Percentiles rank a stretch among this genome's conserved stretches.
Evolutionary conservation across 768 basidiomycete genomes (phyloP).

Genomic region (Daedalea quercina): DNA sequence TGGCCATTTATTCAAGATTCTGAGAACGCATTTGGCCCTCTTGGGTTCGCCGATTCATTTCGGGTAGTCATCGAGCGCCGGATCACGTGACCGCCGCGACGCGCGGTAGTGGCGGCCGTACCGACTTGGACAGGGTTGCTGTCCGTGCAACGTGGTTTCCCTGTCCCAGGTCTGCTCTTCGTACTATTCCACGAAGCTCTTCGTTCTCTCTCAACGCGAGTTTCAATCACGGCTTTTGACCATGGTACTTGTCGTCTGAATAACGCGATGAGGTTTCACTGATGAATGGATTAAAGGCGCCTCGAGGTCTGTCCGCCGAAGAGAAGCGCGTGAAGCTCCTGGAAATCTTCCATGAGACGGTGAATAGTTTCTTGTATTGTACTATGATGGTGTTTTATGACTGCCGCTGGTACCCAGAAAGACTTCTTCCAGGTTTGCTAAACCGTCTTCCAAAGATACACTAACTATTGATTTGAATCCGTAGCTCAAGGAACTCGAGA

Average conservation of each 20-base stretch:
- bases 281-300: constrained; percentile 38
- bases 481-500: constrained; percentile 89
- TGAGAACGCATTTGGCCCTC: too few relatives aligned
- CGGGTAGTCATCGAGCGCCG: not conserved
- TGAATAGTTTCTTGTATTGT: constrained; percentile 23
- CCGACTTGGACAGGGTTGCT: too few relatives aligned
- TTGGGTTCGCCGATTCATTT: too few relatives aligned
- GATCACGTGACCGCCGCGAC: not conserved
- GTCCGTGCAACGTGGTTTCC: too few relatives aligned
- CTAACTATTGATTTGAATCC: not conserved
- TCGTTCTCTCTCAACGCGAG: too few relatives aligned
- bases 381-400: not conserved
- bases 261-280: too few relatives aligned
- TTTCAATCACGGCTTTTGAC: too few relatives aligned
- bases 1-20: constrained; percentile 14
- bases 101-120: not conserved
- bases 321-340: constrained; percentile 86
- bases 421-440: constrained; percentile 67
- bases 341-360: constrained; percentile 92
- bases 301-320: constrained; percentile 80
- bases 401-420: constrained; percentile 42
- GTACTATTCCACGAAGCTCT: not conserved
- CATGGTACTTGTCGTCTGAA: too few relatives aligned
- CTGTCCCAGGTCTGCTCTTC: too few relatives aligned
- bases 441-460: not conserved